Evolutionary conservation across 148 eudicot species (phyloP).

Genomic region (Vaccinium myrtillus): DNA sequence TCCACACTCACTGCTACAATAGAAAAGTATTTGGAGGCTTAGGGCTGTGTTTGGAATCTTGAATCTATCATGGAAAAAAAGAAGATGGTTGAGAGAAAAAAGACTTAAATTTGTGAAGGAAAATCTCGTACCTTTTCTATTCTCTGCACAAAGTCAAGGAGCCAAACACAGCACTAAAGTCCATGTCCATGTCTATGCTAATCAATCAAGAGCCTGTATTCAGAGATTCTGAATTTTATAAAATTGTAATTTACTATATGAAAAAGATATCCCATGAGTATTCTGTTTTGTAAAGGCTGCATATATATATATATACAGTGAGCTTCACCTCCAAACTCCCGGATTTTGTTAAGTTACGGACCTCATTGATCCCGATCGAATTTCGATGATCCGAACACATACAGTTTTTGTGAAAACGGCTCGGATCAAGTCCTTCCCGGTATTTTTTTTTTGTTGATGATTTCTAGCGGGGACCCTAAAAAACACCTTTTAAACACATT

Average conservation of each 20-base stretch:
- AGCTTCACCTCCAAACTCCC: too few relatives aligned
- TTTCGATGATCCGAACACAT: too few relatives aligned
- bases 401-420: too few relatives aligned
- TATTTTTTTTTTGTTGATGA: too few relatives aligned
- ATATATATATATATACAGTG: too few relatives aligned
- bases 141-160: background rate
- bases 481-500: too few relatives aligned
- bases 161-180: background rate
- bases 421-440: too few relatives aligned
- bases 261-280: background rate
- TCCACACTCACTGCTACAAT: slow-evolving; percentile 47
- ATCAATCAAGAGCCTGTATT: background rate
- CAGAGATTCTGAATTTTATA: background rate
- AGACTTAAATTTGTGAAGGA: background rate
- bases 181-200: background rate
- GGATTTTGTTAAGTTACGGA: too few relatives aligned
- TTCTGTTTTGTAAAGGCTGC: too few relatives aligned
- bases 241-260: background rate
- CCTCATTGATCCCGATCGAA: too few relatives aligned
- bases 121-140: background rate
- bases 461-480: too few relatives aligned
- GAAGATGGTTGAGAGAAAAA: background rate
- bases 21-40: slow-evolving; percentile 48
- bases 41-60: slow-evolving; percentile 7
- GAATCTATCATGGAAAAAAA: background rate